phyloP scores from a whole-genome alignment of 169 alveolate genomes.

The Miamiensis avidus region DNA sequence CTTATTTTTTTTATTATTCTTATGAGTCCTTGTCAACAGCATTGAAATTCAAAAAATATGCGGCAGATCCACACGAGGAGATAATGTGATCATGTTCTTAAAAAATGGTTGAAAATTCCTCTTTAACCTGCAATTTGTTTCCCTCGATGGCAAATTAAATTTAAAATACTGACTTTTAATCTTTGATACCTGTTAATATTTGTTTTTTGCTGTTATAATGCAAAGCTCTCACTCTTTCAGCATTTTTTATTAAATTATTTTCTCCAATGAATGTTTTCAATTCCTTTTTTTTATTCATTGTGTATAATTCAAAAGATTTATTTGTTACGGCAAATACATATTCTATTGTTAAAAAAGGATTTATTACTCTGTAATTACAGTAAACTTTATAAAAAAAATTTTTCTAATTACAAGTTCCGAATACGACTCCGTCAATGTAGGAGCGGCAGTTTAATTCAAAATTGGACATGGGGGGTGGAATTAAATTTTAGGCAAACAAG shows the following conservation, averaged over 20 bases:
- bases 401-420: slow-evolving; percentile 11
- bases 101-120: too few species aligned
- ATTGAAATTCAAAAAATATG: background rate
- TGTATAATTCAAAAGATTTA: slow-evolving; percentile 2
- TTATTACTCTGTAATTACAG: slow-evolving; percentile 5
- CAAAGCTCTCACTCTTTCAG: background rate
- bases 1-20: background rate
- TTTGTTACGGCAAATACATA: slow-evolving; percentile 1
- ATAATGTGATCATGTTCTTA: background rate
- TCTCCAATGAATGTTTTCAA: background rate
- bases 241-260: background rate
- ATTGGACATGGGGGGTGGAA: slow-evolving; percentile 85
- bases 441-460: slow-evolving; percentile 35
- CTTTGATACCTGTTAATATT: background rate
- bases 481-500: slow-evolving; percentile 58
- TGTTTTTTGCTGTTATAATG: background rate
- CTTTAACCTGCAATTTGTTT: too few species aligned
- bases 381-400: too few species aligned
- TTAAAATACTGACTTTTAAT: background rate
- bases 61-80: background rate
- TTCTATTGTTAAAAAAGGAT: background rate
- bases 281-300: slow-evolving; percentile 2
- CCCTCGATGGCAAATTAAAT: background rate
- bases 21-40: background rate
- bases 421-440: background rate